phyloP scores from a whole-genome alignment of 495 filamentous ascomycete genomes.

The Daldinia concentrica region DNA sequence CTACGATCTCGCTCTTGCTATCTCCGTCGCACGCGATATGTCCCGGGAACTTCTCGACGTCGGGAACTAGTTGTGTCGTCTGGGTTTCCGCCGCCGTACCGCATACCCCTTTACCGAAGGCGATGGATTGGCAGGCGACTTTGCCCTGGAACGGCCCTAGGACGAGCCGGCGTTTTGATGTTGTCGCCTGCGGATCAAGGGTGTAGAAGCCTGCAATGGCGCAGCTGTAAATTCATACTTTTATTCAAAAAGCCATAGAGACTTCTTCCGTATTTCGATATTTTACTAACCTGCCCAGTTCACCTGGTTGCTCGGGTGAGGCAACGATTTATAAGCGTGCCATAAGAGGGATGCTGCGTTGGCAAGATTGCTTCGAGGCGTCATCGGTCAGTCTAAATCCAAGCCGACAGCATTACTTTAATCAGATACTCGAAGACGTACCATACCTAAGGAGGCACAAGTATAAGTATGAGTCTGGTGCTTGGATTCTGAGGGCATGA shows the following conservation, averaged over 20 bases:
- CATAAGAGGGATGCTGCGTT: constrained; percentile 87
- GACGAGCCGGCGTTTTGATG: constrained; percentile 65
- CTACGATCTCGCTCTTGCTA: constrained; percentile 89
- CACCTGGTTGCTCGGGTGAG: constrained; percentile 73
- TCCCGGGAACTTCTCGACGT: constrained; percentile 81
- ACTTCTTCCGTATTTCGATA: background rate
- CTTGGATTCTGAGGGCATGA: background rate
- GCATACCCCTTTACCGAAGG: constrained; percentile 83
- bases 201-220: constrained; percentile 77
- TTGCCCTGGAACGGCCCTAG: constrained; percentile 91
- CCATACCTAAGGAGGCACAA: constrained; percentile 28
- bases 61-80: constrained; percentile 74
- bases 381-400: constrained; percentile 6
- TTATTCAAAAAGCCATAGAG: background rate
- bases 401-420: background rate
- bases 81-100: constrained; percentile 74
- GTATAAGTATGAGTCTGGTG: constrained; percentile 7
- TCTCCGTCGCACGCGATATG: constrained; percentile 92
- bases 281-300: constrained; percentile 81
- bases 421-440: constrained; percentile 40
- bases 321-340: constrained; percentile 83
- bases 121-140: constrained; percentile 86
- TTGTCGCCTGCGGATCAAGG: constrained; percentile 66
- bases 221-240: constrained; percentile 1
- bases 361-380: constrained; percentile 74